Base-by-base conservation (phyloP, 148 eudicot species). In the Vaccinium vitisidaea region DNA sequence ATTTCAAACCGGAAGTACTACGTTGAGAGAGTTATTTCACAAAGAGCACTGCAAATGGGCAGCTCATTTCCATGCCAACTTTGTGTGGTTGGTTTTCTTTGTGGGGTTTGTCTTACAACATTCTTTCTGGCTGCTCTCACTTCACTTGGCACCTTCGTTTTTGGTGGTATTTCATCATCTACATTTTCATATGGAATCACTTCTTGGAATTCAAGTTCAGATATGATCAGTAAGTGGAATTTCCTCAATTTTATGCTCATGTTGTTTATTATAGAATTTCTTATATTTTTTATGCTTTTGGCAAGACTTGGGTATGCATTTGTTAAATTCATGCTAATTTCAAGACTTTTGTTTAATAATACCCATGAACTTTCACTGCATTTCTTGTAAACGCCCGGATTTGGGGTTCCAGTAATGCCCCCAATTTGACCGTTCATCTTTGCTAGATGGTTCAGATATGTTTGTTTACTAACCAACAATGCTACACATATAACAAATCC, bases 61-160 rank as follows among this genome's bases (percentile, higher is more conserved):
- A 94, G 85, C 67, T 95, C 98, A 86, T 97, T 91, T 85, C 92
- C 98, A 70, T 97, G 99, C 84, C 95, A 94, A 87, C 83, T 97
- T 30, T 97, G 99, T 92, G 99, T 93, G 19, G 86, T 92, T 77
- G 99, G 98, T 5, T 95, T 97, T 54, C 90, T 97, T 1, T 86
- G 87, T 89, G 99, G 98, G 52, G 91, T 95, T 61, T 95, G 99
- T 83, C 87, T 97, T 8, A 90, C 98, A 48, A 89, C 98, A 48
- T 63, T 97, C 32, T 93, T 94, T 87, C 89, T 95, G 54, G 98
- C 98, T 89, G 92, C 89, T 43, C 90, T 95, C 58, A 93, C 96
- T 81, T 94, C 98, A 1, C 87, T 94, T 83, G 94, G 93, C 80
- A 84, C 88, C 53, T 86, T 91, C 79, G 84, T 84, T 18, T 85